Evolutionary conservation across 495 filamentous ascomycete genomes (phyloP), one percentile per base, ranked within the genome.

Genomic region (Hyaloscypha variabilis): DNA sequence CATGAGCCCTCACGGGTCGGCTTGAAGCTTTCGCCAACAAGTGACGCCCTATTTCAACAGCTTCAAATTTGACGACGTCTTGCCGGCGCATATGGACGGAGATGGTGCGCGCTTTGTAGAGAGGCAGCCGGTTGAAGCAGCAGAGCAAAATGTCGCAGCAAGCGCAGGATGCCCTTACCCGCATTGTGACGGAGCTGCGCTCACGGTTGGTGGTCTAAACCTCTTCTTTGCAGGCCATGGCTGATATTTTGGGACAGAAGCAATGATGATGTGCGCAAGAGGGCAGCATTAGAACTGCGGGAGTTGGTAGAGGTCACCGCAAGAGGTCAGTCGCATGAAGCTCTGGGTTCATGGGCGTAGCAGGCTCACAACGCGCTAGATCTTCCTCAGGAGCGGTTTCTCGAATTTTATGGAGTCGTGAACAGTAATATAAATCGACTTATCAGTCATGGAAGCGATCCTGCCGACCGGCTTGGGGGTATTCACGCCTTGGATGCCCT

Each of bases 401-500:
- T 84, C 39, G 79, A 87, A 57, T 94, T 91, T 75, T 96, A 93
- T 74, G 90, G 88, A 71, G 79, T 86, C 17, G 88, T 96, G 65
- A 93, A 91, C 71, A 82, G 84, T 67, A 85, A 87, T 42, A 93
- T 96, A 64, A 88, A 88, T 53, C 77, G 83, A 21, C 85, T 96
- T 52, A 85, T 97, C 59, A 86, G 92, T 54, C 91, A 92, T 69
- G 90, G 93, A 65, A 87, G 83, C 77, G 94, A 97, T 71, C 88
- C 91, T 21, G 88, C 87, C 71, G 95, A 98, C 67, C 87, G 91
- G 59, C 88, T 97, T 67, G 96, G 92, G 53, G 95, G 95, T 13
- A 90, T 99, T 36, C 85, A 94, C 39, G 94, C 95, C 62, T 89
- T 99, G 61, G 94, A 96, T 72, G 87, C 88, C 42, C 85, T 99